Conservation (phyloP, 1,284 basidiomycete genomes). For the Ustilago hordei region DNA sequence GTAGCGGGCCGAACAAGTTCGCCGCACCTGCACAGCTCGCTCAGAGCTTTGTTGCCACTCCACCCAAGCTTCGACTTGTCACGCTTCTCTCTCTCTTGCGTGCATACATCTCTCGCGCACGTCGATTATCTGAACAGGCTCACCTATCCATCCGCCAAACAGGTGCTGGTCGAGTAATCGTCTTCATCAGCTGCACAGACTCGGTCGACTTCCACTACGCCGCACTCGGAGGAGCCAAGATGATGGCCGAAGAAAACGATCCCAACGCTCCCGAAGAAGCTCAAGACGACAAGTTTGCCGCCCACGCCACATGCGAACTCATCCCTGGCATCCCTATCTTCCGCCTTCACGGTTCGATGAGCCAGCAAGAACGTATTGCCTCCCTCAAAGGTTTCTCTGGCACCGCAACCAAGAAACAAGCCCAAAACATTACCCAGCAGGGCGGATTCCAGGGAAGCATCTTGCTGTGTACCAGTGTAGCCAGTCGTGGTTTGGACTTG, state of each 20-base stretch:
- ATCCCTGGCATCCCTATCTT: conserved; percentile 83
- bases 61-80: conserved; percentile 92
- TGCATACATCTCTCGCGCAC: conserved; percentile 74
- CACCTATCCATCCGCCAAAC: conserved; percentile 41
- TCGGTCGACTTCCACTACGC: conserved; percentile 97
- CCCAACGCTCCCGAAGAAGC: conserved; percentile 48
- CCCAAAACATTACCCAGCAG: conserved; percentile 1
- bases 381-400: conserved; percentile 83
- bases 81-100: conserved; percentile 83
- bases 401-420: conserved; percentile 19
- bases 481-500: conserved; percentile 95
- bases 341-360: conserved; percentile 93
- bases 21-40: conserved; percentile 92
- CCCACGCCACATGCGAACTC: conserved; percentile 74
- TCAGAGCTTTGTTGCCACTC: conserved; percentile 93
- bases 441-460: conserved; percentile 73
- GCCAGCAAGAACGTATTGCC: conserved; percentile 82
- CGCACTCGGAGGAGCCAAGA: conserved; percentile 81
- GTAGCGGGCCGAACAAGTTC: conserved; percentile 72
- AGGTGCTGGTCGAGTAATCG: conserved; percentile 77
- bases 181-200: conserved; percentile 96
- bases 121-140: conserved; percentile 37
- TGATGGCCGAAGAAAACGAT: conserved; percentile 73
- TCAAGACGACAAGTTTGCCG: conserved; percentile 55
- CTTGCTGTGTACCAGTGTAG: conserved; percentile 94